Conservation (phyloP, 2,329 filamentous ascomycete species). For the Aspergillus neoniger region DNA sequence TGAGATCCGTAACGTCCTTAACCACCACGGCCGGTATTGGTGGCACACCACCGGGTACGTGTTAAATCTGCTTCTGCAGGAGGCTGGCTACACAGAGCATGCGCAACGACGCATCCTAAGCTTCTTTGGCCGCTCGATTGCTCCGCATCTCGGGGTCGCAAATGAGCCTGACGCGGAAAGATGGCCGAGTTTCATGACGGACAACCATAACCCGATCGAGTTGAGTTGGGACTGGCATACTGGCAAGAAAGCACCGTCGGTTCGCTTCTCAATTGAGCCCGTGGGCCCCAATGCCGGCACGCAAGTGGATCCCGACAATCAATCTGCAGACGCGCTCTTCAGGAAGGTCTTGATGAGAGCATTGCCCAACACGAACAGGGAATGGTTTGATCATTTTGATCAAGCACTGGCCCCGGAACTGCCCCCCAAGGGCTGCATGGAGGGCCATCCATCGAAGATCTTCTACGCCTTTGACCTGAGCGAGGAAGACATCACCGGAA, state of each 20-base stretch:
- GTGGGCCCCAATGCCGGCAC: not conserved
- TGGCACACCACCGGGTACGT: not conserved
- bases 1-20: not conserved
- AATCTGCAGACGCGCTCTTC: not conserved
- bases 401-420: not conserved
- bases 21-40: not conserved
- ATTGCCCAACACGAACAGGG: not conserved
- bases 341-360: not conserved
- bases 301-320: not conserved
- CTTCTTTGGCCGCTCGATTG: not conserved
- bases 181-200: slow-evolving; percentile 10
- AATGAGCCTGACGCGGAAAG: not conserved
- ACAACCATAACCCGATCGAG: slow-evolving; percentile 6
- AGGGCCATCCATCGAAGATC: slow-evolving; percentile 6
- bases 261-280: slow-evolving; percentile 7
- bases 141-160: not conserved
- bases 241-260: not conserved
- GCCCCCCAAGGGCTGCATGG: not conserved
- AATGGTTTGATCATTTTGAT: slow-evolving; percentile 5
- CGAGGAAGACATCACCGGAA: not conserved
- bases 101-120: not conserved
- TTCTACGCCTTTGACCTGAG: slow-evolving; percentile 5
- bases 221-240: slow-evolving; percentile 6
- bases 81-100: not conserved
- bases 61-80: not conserved